Percentiles rank a stretch among this genome's conserved stretches.
Conservation (phyloP, 2,329 filamentous ascomycete species). For the Teratosphaeria destructans region DNA sequence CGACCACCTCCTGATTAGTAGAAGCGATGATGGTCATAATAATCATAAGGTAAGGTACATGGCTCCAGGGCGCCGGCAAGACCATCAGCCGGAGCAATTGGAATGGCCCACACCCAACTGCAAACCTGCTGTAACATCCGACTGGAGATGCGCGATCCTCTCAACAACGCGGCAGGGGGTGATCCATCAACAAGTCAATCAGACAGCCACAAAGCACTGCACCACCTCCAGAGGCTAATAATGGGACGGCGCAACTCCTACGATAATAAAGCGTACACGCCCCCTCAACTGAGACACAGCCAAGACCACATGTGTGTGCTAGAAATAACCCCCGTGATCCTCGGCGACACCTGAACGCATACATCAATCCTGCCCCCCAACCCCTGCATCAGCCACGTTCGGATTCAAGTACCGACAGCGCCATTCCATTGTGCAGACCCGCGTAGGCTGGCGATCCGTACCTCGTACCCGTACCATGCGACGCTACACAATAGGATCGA, state of each 20-base stretch:
- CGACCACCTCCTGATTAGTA: not conserved
- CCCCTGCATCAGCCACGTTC: not conserved
- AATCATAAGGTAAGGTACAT: too few relatives aligned
- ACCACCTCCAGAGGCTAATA: not conserved
- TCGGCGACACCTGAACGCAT: too few relatives aligned
- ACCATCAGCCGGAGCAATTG: too few relatives aligned
- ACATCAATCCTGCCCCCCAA: too few relatives aligned
- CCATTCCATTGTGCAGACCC: too few relatives aligned
- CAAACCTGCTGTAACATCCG: not conserved
- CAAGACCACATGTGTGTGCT: too few relatives aligned
- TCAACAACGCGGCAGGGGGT: not conserved
- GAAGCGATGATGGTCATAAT: not conserved
- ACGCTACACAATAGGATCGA: not conserved
- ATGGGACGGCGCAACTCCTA: too few relatives aligned
- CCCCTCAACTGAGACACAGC: too few relatives aligned
- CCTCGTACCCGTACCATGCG: not conserved
- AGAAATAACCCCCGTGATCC: too few relatives aligned
- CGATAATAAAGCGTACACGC: too few relatives aligned
- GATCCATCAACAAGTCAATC: not conserved
- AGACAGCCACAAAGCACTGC: not conserved
- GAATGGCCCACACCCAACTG: not conserved
- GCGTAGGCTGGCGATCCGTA: not conserved
- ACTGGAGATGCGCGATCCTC: not conserved
- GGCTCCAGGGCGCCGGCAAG: too few relatives aligned
- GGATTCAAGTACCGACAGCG: not conserved